Evolutionary conservation across 2,329 filamentous ascomycete genomes (phyloP), one percentile per base, ranked within the genome.

Genomic region (Dothiorella sarmentorum): DNA sequence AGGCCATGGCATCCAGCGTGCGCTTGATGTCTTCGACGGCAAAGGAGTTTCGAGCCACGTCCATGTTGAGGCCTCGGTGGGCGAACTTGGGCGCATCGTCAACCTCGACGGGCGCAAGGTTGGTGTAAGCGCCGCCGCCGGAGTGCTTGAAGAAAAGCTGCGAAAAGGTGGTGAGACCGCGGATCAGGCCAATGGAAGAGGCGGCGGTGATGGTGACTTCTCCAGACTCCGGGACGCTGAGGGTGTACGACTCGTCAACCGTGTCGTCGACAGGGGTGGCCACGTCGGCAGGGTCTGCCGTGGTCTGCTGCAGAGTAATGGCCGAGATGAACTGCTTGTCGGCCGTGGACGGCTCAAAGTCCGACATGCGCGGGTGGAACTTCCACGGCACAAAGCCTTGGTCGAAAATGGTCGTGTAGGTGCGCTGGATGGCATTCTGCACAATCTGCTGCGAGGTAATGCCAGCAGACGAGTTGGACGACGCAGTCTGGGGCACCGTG

Each of bases 131-230:
- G 10, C 73, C 67, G 24, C 81, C 82, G 3, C 78, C 68, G 37
- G 85, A 85, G 73, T 90, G 86, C 69, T 84, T 71, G 75, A 85
- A 93, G 75, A 94, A 94, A 15, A 95, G 82, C 76, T 95, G 90
- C 0, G 82, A 81, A 67, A 94, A 90, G 2, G 88, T 87, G 64
- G 89, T 86, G 20, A 95, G 79, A n/a, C 82, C 90, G 63, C 84
- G 84, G 17, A 90, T 77, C 31, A 92, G 76, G 51, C 90, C 90
- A 6, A 83, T 81, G 15, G 86, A 86, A 1, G 87, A 85, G 33
- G 78, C 79, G 15, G 88, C 88, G 22, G 75, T 76, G 65, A 94
- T 85, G 37, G 76, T 80, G 27, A 83, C 87, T 20, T 78, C 75
- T 53, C 88, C 88, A 29, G 80, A 71, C 18, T 73, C 69, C 11